A percentile compares a stretch with the other conserved stretches of the same genome.
Evolutionary conservation across 495 filamentous ascomycete genomes (phyloP).

Genomic region (Neurospora sp.): DNA sequence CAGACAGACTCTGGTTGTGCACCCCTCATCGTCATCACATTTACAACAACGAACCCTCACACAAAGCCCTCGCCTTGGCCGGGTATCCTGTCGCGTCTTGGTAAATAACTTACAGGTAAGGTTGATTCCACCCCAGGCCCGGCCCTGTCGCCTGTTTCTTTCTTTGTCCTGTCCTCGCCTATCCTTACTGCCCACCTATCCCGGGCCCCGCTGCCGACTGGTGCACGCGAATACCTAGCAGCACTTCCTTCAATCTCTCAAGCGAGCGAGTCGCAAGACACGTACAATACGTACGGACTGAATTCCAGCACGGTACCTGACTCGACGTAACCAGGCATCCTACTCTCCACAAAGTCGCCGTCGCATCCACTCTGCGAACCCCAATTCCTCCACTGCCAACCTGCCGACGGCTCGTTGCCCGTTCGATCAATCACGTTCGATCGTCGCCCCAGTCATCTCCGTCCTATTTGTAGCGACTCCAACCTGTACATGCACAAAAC

Average conservation of each 20-base stretch:
- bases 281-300: background rate
- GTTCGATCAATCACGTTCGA: conserved; percentile 32
- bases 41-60: background rate
- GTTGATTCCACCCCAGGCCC: background rate
- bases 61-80: background rate
- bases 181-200: background rate
- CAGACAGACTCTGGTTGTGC: background rate
- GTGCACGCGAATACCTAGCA: background rate
- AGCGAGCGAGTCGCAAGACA: background rate
- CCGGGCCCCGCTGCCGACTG: background rate
- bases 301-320: background rate
- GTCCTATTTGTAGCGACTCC: conserved; percentile 3
- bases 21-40: background rate
- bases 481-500: conserved; percentile 16
- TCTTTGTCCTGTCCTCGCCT: background rate
- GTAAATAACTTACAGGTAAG: background rate
- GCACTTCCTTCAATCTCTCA: background rate
- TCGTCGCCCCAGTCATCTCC: conserved; percentile 18
- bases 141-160: background rate
- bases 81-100: background rate
- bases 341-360: conserved; percentile 6
- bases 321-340: background rate
- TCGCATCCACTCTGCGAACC: conserved; percentile 15
- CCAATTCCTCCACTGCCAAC: conserved; percentile 3
- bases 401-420: background rate